Percentiles rank a stretch among this genome's conserved stretches.
Conservation (phyloP, 192 early-diverging fungal species). For the Dissophora globulifera region DNA sequence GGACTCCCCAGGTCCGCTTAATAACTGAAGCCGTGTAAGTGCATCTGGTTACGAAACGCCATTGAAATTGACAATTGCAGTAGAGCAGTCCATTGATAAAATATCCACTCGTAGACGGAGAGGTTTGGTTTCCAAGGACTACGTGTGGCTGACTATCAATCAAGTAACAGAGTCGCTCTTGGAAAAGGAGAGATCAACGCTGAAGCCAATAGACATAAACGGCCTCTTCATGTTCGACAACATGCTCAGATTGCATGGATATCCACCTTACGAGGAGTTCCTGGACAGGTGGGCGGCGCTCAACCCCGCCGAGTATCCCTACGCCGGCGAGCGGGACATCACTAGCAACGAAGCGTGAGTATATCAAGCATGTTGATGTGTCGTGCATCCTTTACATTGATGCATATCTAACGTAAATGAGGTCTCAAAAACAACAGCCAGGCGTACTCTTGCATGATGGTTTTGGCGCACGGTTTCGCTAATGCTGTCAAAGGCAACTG, state of each 20-base stretch:
- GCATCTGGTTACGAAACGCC: not conserved
- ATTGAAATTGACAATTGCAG: no score
- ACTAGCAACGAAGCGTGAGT: conserved; percentile 59
- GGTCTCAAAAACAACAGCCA: no score
- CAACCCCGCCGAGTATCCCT: conserved; percentile 53
- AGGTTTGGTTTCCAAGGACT: conserved; percentile 47
- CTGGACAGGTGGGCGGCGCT: conserved; percentile 56
- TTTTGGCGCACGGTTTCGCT: conserved; percentile 58
- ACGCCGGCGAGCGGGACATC: conserved; percentile 57
- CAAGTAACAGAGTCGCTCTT: conserved; percentile 41
- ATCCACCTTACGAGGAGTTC: conserved; percentile 59
- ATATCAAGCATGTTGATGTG: no score
- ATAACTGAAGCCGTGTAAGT: conserved; percentile 52
- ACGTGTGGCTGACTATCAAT: conserved; percentile 59
- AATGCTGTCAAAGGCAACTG: conserved; percentile 42
- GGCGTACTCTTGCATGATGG: conserved; percentile 66
- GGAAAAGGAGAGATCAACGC: conserved; percentile 2
- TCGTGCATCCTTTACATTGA: no score
- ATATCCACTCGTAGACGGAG: conserved; percentile 1
- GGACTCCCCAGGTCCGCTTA: conserved; percentile 36
- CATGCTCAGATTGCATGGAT: conserved; percentile 55
- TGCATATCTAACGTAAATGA: no score
- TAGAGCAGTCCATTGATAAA: no score
- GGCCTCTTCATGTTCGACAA: conserved; percentile 61
- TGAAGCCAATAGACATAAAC: conserved; percentile 43